Evolutionary conservation across 139 green algal species (phyloP).

Genomic region (Monoraphidium neglectum): DNA sequence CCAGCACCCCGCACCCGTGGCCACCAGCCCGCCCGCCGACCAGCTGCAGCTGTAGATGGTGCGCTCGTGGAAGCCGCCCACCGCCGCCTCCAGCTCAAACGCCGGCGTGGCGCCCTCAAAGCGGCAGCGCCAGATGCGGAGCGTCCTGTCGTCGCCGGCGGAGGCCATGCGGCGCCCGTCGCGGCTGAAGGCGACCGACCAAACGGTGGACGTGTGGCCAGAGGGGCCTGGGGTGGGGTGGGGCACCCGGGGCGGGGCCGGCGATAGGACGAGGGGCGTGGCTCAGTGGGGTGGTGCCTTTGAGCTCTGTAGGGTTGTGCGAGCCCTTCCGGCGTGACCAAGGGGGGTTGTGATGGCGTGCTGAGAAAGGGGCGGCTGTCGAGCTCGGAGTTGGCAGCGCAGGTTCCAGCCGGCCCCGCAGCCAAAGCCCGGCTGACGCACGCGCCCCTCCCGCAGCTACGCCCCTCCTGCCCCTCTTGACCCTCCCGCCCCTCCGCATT

Average conservation of each 20-base stretch:
- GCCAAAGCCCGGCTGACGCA: background rate
- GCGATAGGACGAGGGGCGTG: no score
- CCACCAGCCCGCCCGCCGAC: conserved; percentile 59
- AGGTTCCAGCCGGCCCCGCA: no score
- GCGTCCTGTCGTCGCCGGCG: conserved; percentile 81
- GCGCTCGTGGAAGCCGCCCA: conserved; percentile 75
- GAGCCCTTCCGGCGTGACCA: background rate
- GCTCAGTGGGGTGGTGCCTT: background rate
- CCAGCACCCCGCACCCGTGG: conserved; percentile 56
- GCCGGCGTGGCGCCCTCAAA: conserved; percentile 23
- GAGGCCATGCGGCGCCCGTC: conserved; percentile 74
- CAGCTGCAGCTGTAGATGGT: conserved; percentile 83
- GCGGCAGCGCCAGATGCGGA: conserved; percentile 37
- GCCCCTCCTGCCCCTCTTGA: background rate
- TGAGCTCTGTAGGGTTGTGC: background rate
- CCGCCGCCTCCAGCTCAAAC: conserved; percentile 46
- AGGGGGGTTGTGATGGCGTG: background rate
- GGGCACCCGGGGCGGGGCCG: background rate
- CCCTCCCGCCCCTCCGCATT: background rate
- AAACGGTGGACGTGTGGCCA: conserved; percentile 88
- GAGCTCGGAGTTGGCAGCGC: background rate
- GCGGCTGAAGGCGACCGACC: conserved; percentile 74
- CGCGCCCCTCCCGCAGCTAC: background rate
- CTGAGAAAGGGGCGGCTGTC: background rate
- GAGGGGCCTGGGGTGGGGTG: background rate